Evolutionary conservation across 2,329 filamentous ascomycete genomes (phyloP).

Genomic region (Orbilia oligospora): DNA sequence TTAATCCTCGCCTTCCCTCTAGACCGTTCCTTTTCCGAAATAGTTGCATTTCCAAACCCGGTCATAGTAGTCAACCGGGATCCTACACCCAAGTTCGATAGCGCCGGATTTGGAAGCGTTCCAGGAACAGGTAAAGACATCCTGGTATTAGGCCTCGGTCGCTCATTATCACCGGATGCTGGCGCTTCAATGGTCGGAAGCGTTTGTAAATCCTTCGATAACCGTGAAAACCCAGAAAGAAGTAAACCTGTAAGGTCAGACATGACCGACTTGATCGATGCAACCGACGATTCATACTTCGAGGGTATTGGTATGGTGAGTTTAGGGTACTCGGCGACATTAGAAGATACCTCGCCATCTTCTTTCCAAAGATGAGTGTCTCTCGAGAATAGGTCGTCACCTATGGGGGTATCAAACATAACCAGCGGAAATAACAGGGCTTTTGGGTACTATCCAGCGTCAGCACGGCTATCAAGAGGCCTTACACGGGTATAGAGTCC

Average conservation of each 20-base stretch:
- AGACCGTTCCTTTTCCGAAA: constrained; percentile 82
- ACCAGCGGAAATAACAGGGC: constrained; percentile 83
- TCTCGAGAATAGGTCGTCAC: constrained; percentile 69
- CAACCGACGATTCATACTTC: constrained; percentile 77
- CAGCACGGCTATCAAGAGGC: not conserved
- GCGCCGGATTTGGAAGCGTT: constrained; percentile 74
- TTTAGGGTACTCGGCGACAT: constrained; percentile 67
- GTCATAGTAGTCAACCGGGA: constrained; percentile 72
- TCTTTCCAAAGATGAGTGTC: constrained; percentile 49
- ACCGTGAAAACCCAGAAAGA: constrained; percentile 80
- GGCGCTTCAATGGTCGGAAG: constrained; percentile 84
- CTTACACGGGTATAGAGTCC: not conserved
- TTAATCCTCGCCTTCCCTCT: constrained; percentile 84
- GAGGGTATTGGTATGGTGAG: constrained; percentile 79
- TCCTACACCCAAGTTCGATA: constrained; percentile 66
- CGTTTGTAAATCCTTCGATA: constrained; percentile 80
- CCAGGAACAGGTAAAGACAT: constrained; percentile 84
- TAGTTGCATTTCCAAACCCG: constrained; percentile 79
- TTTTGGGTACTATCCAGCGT: constrained; percentile 77
- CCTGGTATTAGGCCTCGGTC: constrained; percentile 69
- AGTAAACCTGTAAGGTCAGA: constrained; percentile 82
- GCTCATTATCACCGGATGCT: constrained; percentile 70
- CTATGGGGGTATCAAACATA: constrained; percentile 79
- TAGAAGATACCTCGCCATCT: constrained; percentile 49
- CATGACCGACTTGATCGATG: constrained; percentile 85